phyloP scores from a whole-genome alignment of 345 rosid genomes.

The Mangifera indica region DNA sequence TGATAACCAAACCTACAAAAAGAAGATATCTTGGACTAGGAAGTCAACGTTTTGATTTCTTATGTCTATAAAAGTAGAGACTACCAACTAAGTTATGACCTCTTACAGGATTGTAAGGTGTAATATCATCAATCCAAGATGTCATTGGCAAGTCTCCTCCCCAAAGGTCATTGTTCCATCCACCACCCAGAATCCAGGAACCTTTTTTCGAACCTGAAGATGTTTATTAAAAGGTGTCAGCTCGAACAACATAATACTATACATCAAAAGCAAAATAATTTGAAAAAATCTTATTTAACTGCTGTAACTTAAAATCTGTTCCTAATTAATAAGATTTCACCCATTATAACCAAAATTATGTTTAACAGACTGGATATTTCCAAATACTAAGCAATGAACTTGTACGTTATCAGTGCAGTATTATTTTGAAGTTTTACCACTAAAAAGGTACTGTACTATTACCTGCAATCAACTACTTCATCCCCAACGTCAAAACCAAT shows the following conservation, averaged over 20 bases:
- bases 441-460: too few species aligned
- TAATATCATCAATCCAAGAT: conserved; percentile 80
- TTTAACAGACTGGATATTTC: neutral
- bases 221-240: neutral
- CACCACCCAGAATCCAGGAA: conserved; percentile 86
- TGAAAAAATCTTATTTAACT: neutral
- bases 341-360: neutral
- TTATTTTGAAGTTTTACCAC: neutral
- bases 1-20: conserved; percentile 68
- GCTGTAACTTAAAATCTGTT: neutral
- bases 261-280: neutral
- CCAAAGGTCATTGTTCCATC: conserved; percentile 98
- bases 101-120: conserved; percentile 74
- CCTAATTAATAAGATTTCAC: neutral
- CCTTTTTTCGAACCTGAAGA: conserved; percentile 55
- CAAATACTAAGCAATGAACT: neutral
- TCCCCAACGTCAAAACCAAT: too few species aligned
- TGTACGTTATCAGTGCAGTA: neutral
- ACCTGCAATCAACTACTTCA: too few species aligned
- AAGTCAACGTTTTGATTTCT: neutral
- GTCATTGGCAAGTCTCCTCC: conserved; percentile 85
- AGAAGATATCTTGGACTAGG: neutral
- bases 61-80: neutral
- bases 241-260: neutral
- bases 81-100: conserved; percentile 1